A percentile compares a stretch with the other conserved stretches of the same genome.
Evolutionary conservation across 2,329 filamentous ascomycete species (phyloP).

Genomic region (Cyclaneusma minus): DNA sequence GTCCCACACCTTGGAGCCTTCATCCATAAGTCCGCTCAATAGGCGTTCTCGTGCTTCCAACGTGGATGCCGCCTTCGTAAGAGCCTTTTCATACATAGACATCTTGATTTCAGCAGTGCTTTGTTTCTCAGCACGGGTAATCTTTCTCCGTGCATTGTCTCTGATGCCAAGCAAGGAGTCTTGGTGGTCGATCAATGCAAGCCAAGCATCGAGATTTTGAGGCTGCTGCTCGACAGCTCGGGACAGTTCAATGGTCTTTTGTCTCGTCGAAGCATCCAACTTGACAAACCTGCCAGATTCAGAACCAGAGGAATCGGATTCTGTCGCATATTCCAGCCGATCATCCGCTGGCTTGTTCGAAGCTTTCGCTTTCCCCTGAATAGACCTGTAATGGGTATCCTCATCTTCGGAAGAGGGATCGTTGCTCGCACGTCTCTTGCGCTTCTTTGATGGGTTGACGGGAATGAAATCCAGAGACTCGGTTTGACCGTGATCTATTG

Average conservation of each 20-base stretch:
- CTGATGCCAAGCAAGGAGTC: constrained; percentile 43
- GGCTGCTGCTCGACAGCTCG: constrained; percentile 50
- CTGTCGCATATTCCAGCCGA: constrained; percentile 28
- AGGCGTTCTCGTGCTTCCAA: constrained; percentile 38
- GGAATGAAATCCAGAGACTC: constrained; percentile 30
- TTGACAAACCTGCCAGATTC: constrained; percentile 19
- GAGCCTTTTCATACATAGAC: constrained; percentile 63
- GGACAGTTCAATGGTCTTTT: constrained; percentile 44
- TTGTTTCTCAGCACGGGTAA: constrained; percentile 44
- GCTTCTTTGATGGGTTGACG: constrained; percentile 20
- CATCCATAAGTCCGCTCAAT: constrained; percentile 53
- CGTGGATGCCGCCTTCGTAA: constrained; percentile 35
- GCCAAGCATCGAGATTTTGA: constrained; percentile 55
- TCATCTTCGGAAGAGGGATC: constrained; percentile 30
- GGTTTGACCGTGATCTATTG: not conserved
- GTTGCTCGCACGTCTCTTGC: constrained; percentile 14
- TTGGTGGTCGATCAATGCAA: constrained; percentile 67
- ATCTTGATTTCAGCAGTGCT: constrained; percentile 69
- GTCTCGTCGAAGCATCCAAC: constrained; percentile 29
- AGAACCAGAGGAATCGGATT: constrained; percentile 23
- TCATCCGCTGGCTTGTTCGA: constrained; percentile 14
- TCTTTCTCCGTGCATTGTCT: constrained; percentile 26
- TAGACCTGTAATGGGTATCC: constrained; percentile 45
- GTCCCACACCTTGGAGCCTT: constrained; percentile 64
- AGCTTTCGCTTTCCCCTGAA: constrained; percentile 43